These are phyloP conservation scores for Eucalyptus cloeziana DNA, from an alignment of 345 rosid genomes.

Conservation along the genomic window DNA sequence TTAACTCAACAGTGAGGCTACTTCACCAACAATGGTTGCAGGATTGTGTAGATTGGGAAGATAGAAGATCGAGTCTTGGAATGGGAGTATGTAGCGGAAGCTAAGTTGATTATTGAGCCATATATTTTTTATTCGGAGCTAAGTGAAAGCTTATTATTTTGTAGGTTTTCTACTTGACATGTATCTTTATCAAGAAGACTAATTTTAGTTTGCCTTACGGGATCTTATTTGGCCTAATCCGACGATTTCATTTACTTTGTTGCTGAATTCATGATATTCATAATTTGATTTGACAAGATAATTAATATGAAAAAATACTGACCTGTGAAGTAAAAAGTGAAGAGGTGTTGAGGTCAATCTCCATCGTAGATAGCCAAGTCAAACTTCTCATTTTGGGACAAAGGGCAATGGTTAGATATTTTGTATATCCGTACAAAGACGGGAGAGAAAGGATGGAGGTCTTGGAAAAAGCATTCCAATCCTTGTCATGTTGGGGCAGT, in stretches of 20 bases:
- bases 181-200: fast-evolving
- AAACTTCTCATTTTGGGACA: fast-evolving
- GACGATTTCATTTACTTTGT: fast-evolving
- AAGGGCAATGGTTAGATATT: fast-evolving
- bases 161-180: too few species aligned
- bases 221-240: fast-evolving
- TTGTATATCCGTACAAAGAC: fast-evolving
- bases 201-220: fast-evolving
- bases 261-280: too few species aligned
- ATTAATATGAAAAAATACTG: fast-evolving
- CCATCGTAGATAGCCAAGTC: fast-evolving
- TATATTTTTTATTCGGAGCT: fast-evolving
- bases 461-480: fast-evolving
- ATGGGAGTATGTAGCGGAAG: fast-evolving
- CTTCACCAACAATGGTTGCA: too few species aligned
- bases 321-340: too few species aligned
- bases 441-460: not conserved
- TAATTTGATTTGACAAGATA: too few species aligned
- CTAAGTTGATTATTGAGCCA: fast-evolving
- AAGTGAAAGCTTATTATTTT: too few species aligned
- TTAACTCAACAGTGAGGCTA: too few species aligned
- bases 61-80: too few species aligned
- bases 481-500: not conserved
- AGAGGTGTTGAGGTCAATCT: fast-evolving
- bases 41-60: too few species aligned